Percentiles rank a stretch among this genome's conserved stretches.
Evolutionary conservation across 352 stramenopile genomes (phyloP).

Genomic region (Salisapilia sapeloensis): DNA sequence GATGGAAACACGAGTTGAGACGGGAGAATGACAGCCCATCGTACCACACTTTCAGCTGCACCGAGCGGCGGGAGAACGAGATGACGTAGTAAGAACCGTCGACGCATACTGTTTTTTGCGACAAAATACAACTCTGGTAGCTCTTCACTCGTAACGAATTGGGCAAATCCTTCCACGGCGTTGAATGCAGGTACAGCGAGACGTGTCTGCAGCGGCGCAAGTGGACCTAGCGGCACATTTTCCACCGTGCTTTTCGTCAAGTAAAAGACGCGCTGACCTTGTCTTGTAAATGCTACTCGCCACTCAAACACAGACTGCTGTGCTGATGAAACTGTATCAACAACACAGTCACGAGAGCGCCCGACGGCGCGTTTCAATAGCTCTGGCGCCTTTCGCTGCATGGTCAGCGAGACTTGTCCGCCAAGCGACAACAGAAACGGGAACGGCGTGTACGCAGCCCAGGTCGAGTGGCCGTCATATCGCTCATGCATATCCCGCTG

Average conservation of each 20-base stretch:
- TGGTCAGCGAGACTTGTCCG: conserved; percentile 47
- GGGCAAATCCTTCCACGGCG: conserved; percentile 44
- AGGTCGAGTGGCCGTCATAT: conserved; percentile 22
- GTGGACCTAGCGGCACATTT: conserved; percentile 14
- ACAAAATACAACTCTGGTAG: conserved; percentile 75
- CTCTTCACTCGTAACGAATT: conserved; percentile 72
- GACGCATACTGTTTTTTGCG: conserved; percentile 58
- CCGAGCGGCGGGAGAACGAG: conserved; percentile 49
- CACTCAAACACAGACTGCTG: conserved; percentile 37
- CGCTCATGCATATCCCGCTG: conserved; percentile 64
- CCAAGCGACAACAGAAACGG: conserved; percentile 53
- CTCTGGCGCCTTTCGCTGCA: conserved; percentile 60
- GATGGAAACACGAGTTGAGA: conserved; percentile 66
- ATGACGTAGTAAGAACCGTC: conserved; percentile 42
- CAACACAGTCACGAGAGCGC: conserved; percentile 43
- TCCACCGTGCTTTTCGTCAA: conserved; percentile 39
- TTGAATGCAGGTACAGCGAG: conserved; percentile 43
- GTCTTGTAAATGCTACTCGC: conserved; percentile 34
- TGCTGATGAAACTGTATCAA: conserved; percentile 25
- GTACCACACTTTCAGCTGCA: conserved; percentile 42
- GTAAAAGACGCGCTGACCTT: conserved; percentile 49
- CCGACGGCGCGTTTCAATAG: conserved; percentile 53
- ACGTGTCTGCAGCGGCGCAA: conserved; percentile 35
- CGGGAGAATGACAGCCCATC: conserved; percentile 61
- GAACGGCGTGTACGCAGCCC: conserved; percentile 54